Conservation (phyloP, 1,284 basidiomycete genomes). For the Apiotrichum sp. region DNA sequence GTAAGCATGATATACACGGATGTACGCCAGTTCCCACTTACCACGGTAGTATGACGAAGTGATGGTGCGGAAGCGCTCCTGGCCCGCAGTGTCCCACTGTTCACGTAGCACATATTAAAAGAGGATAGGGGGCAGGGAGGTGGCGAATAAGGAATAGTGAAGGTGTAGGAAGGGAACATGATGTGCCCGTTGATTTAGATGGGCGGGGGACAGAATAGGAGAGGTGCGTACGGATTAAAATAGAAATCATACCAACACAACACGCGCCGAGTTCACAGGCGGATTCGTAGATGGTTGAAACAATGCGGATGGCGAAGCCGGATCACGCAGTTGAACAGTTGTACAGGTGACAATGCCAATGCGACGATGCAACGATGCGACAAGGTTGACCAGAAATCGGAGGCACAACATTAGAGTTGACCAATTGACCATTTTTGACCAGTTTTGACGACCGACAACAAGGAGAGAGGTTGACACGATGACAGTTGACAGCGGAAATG, state of each 20-base stretch:
- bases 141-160: slow-evolving; percentile 12
- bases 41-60: slow-evolving; percentile 90
- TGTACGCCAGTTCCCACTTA: slow-evolving; percentile 2
- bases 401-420: not conserved
- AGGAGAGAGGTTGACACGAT: not conserved
- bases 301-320: slow-evolving; percentile 1
- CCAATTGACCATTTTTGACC: not conserved
- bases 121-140: slow-evolving; percentile 16
- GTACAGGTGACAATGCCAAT: not conserved
- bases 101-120: slow-evolving; percentile 19
- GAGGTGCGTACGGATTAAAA: slow-evolving; percentile 20
- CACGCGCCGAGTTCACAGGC: slow-evolving; percentile 27
- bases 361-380: not conserved
- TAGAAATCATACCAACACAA: slow-evolving; percentile 20
- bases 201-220: not conserved
- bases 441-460: slow-evolving; percentile 2
- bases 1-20: not conserved
- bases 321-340: slow-evolving; percentile 1
- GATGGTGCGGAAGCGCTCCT: slow-evolving; percentile 96
- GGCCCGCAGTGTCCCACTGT: slow-evolving; percentile 96
- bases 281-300: slow-evolving; percentile 11
- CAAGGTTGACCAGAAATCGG: not conserved
- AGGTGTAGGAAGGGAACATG: slow-evolving; percentile 9
- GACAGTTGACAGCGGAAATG: not conserved
- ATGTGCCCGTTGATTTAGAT: not conserved